Conservation (phyloP, 495 filamentous ascomycete species). For the Penicillium longicatenatum region DNA sequence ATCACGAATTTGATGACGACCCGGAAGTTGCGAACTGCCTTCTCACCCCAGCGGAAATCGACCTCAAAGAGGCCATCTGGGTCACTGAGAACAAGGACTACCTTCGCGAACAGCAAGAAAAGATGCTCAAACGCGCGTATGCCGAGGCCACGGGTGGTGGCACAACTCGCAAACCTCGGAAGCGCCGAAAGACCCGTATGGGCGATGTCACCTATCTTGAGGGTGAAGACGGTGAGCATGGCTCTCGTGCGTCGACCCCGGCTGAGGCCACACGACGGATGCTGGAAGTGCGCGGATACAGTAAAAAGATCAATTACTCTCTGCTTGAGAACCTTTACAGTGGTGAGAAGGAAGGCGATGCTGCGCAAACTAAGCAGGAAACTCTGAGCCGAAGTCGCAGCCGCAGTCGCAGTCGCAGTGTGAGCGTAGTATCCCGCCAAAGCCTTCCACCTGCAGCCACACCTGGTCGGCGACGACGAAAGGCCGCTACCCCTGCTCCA, state of each 20-base stretch:
- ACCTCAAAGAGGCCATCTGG: slow-evolving; percentile 87
- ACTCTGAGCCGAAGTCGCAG: slow-evolving; percentile 40
- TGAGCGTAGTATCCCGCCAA: slow-evolving; percentile 35
- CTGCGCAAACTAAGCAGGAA: slow-evolving; percentile 35
- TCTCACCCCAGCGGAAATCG: slow-evolving; percentile 67
- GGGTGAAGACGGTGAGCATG: slow-evolving; percentile 42
- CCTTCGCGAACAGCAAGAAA: slow-evolving; percentile 78
- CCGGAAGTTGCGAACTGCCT: slow-evolving; percentile 80
- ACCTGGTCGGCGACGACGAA: background rate
- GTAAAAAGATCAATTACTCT: slow-evolving; percentile 83
- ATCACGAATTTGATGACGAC: slow-evolving; percentile 75
- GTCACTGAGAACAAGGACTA: slow-evolving; percentile 91
- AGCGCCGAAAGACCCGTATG: slow-evolving; percentile 48
- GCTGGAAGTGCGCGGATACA: slow-evolving; percentile 69
- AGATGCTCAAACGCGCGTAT: slow-evolving; percentile 66
- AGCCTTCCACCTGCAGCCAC: slow-evolving; percentile 6
- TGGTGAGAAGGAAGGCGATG: slow-evolving; percentile 26
- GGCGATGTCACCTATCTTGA: slow-evolving; percentile 54
- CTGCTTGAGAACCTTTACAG: slow-evolving; percentile 55
- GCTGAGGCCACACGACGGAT: slow-evolving; percentile 75
- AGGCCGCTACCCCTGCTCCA: background rate
- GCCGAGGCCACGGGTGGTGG: slow-evolving; percentile 42
- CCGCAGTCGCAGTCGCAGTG: slow-evolving; percentile 43
- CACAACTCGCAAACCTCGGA: slow-evolving; percentile 51
- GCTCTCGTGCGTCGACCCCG: slow-evolving; percentile 51